Evolutionary conservation across 257 asterid genomes (phyloP), one percentile per base, ranked within the genome.

Genomic region (Scutellaria minor): DNA sequence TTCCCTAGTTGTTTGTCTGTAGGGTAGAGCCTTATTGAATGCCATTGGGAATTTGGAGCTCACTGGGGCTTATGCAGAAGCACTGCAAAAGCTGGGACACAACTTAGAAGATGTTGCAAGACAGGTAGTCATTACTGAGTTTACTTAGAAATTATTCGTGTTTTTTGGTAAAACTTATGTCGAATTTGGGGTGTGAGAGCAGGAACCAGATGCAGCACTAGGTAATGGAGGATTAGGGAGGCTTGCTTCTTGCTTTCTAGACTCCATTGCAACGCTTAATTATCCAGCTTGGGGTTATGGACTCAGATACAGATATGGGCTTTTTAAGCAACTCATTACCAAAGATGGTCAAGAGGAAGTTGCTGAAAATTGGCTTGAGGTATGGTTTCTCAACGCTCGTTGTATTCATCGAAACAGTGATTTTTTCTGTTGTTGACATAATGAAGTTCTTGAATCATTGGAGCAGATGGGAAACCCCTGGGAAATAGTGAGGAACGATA

Each of bases 231-330:
- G 90, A 71, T 75, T 87, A 64, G 93, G 90, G 48, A 69, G 90
- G 55, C 89, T 85, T 35, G 90, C 93, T 7, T 85, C 93, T 53
- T 87, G 90, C 80, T 83, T 85, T 75, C 64, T 87, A 55, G 93
- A 87, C 79, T 85, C 93, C 50, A 75, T 87, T 70, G 93, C 86
- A n/a, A 83, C 93, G 18, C 87, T 83, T 18, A 82, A 83, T 63
- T 83, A 85, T 51, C 90, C 93, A 47, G 89, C 90, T 48, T 83
- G 93, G 90, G 90, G 93, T 42, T 87, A 87, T 66, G 93, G 93
- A 6, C 86, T 87, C 42, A 70, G 93, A 42, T 87, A 87, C 73
- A 83, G 84, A 79, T 85, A 85, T 76, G 93, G 93, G 6, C 80
- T 85, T 50, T 87, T 87, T 68, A 83, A 85, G 77, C 93, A 87